These are phyloP conservation scores for Heracleum sosnowskyi DNA, from an alignment of 129 eudicot genomes.

Conservation along the genomic window DNA sequence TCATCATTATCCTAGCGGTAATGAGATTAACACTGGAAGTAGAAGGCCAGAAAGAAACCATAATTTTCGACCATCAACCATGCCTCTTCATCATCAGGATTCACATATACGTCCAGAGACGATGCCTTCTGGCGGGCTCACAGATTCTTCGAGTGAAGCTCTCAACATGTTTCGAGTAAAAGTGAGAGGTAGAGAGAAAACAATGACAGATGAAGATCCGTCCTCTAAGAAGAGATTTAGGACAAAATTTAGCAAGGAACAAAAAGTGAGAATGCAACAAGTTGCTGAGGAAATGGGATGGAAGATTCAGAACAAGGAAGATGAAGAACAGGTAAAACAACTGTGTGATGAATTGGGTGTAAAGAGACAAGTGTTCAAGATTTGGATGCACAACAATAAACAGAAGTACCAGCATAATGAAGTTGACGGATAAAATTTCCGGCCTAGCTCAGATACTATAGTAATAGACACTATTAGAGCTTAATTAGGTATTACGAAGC, in stretches of 20 bases:
- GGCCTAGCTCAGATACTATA: neutral
- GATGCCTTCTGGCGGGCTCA: conserved; percentile 49
- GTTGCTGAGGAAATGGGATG: conserved; percentile 60
- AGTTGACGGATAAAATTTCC: neutral
- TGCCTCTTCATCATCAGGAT: conserved; percentile 8
- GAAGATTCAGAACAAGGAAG: conserved; percentile 76
- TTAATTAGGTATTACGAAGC: neutral
- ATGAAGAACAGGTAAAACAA: conserved; percentile 44
- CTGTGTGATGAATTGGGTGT: conserved; percentile 54
- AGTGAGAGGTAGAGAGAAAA: neutral
- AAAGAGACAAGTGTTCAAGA: conserved; percentile 63
- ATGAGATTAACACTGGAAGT: neutral
- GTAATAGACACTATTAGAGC: neutral
- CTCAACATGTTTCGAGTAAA: neutral
- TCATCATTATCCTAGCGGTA: neutral
- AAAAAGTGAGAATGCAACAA: conserved; percentile 56
- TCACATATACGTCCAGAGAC: conserved; percentile 24
- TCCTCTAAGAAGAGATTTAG: conserved; percentile 53
- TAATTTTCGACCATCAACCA: neutral
- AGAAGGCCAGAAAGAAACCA: neutral
- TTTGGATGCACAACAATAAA: conserved; percentile 86
- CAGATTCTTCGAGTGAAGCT: conserved; percentile 63
- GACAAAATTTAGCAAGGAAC: conserved; percentile 59
- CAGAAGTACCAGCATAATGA: conserved; percentile 12
- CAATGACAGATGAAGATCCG: neutral